Percentiles rank a stretch among this genome's conserved stretches.
Conservation (phyloP, 495 filamentous ascomycete species). For the Aspergillus haitiensis region DNA sequence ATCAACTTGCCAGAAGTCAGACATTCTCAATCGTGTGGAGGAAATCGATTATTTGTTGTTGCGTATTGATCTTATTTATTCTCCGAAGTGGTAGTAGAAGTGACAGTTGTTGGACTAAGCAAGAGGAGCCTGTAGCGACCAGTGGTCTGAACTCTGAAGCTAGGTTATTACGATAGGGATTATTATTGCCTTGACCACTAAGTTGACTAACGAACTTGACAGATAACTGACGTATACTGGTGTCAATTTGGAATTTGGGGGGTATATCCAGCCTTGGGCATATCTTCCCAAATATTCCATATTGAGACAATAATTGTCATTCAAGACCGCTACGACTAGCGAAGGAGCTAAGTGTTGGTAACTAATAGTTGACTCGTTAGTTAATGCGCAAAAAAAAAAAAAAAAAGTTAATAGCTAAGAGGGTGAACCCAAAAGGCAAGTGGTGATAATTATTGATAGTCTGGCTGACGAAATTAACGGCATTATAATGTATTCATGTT, state of each 20-base stretch:
- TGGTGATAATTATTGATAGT: background rate
- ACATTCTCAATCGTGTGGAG: background rate
- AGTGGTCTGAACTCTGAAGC: background rate
- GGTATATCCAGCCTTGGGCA: too few species aligned
- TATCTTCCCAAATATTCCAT: too few species aligned
- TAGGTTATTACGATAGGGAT: background rate
- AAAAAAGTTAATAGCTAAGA: conserved; percentile 5
- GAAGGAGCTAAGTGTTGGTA: too few species aligned
- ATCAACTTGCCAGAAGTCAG: too few species aligned
- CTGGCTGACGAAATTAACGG: conserved; percentile 5
- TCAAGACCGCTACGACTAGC: too few species aligned
- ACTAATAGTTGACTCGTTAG: too few species aligned
- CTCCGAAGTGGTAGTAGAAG: background rate
- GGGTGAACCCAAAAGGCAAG: background rate
- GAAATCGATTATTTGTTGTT: background rate
- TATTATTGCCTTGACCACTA: background rate
- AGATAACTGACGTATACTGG: background rate
- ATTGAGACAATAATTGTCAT: too few species aligned
- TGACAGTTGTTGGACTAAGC: background rate
- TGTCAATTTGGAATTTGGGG: too few species aligned
- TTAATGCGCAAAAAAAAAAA: background rate
- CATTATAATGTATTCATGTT: background rate
- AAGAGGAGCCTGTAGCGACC: background rate
- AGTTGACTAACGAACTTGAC: background rate
- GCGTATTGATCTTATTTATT: background rate